Evolutionary conservation across 306 rosid species (phyloP).

Genomic region (Rubus parviflorus): DNA sequence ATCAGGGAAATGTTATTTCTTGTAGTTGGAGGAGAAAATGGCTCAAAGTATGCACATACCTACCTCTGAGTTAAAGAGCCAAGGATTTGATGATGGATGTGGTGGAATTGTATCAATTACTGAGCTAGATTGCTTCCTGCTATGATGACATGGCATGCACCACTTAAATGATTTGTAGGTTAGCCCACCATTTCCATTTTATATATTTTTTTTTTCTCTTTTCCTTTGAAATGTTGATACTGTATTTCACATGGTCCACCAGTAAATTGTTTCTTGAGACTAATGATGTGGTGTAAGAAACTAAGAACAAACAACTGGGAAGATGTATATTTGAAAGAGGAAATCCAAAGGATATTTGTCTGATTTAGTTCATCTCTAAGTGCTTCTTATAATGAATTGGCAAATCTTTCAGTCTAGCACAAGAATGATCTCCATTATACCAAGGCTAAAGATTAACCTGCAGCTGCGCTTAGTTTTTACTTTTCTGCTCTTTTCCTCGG

Average conservation of each 20-base stretch:
- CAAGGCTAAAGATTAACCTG: neutral
- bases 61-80: conserved; percentile 25
- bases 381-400: neutral
- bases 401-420: conserved; percentile 2
- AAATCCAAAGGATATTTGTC: conserved; percentile 19
- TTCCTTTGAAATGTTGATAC: conserved; percentile 10
- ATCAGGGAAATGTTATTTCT: conserved; percentile 15
- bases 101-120: conserved; percentile 29
- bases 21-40: conserved; percentile 35
- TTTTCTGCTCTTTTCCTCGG: too few relatives aligned
- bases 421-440: neutral
- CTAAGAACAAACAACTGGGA: conserved; percentile 11
- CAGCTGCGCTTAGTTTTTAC: neutral
- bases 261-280: conserved; percentile 17
- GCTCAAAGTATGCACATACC: conserved; percentile 33
- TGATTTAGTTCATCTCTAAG: neutral
- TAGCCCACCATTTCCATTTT: conserved; percentile 26
- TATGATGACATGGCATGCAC: conserved; percentile 44
- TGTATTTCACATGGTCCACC: conserved; percentile 20
- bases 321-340: conserved; percentile 19
- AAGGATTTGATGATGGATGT: conserved; percentile 36
- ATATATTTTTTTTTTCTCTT: neutral
- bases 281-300: conserved; percentile 16
- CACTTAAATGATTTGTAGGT: conserved; percentile 34
- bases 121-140: conserved; percentile 27